Base-by-base conservation (phyloP, 2,329 filamentous ascomycete species). In the Stromatinia cepivora region DNA sequence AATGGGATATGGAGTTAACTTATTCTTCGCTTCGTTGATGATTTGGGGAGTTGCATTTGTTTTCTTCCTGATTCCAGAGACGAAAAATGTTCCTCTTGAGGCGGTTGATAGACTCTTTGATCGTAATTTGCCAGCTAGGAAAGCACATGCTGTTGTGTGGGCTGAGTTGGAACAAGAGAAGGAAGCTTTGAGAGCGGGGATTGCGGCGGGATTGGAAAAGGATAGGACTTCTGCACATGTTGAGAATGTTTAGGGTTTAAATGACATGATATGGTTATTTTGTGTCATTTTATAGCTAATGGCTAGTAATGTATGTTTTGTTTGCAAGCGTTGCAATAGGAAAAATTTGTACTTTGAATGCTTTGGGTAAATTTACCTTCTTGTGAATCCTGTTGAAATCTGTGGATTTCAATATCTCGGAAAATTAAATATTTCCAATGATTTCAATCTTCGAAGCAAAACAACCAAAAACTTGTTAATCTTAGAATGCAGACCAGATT, bases 21-120 rank as follows among this genome's bases (percentile, higher is more conserved):
- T 90, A 74, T 90, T 91, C 82, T 91, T 91, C 72, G 88, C 87
- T 1, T 82, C 84, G 0, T 81, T 90, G 61, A 90, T 89, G 83
- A 77, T 90, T 20, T 70, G 84, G 11, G 86, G 86, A 0, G 81
- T 84, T 67, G 70, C 85, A 67, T 91, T 88, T 72, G 84, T 89
- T 42, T 90, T 82, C 76, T 88, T 88, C 81, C 81, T 87, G 58
- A 74, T 90, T 0, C 88, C 88, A 1, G 88, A 91, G 81, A 91
- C 88, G 4, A 90, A 90, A 80, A 82, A 84, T 50, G 81, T 90
- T 22, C 87, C 88, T 0, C 82, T 91, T 3, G 89, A 91, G 78
- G 82, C 82, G 39, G 88, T 90, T 82, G 88, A 91, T 75, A 81
- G 82, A 9, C 80, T 91, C 1, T 91, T 91, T 75, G 80, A 82